Conservation (phyloP, 2,329 filamentous ascomycete species). For the Sporothrix globosa region DNA sequence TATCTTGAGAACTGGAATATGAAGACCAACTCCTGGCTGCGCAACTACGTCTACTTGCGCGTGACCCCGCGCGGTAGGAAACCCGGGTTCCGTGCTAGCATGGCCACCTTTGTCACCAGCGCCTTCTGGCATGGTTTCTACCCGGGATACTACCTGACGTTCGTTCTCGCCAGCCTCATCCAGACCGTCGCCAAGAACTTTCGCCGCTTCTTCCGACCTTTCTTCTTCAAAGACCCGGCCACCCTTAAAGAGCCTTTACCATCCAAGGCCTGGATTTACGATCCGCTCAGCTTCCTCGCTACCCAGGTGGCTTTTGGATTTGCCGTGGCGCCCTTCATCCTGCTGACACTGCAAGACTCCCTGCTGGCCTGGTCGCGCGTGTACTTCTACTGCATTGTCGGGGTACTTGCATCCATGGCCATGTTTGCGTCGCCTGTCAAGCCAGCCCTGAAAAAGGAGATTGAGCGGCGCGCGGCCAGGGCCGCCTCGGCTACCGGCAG, state of each 20-base stretch:
- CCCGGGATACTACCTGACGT: conserved; percentile 91
- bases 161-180: conserved; percentile 85
- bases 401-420: conserved; percentile 64
- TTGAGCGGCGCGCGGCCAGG: conserved; percentile 61
- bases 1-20: conserved; percentile 97
- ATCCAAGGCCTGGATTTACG: conserved; percentile 79
- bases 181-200: conserved; percentile 94
- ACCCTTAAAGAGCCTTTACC: conserved; percentile 65
- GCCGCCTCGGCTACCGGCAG: conserved; percentile 38
- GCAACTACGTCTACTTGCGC: conserved; percentile 92
- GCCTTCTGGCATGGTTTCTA: conserved; percentile 99
- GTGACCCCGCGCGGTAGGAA: conserved; percentile 96
- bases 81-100: conserved; percentile 89
- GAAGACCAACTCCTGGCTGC: conserved; percentile 95
- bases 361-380: conserved; percentile 79
- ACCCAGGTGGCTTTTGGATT: conserved; percentile 65
- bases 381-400: conserved; percentile 82
- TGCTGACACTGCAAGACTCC: conserved; percentile 73
- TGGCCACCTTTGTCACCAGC: conserved; percentile 92
- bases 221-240: conserved; percentile 86
- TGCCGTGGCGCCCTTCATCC: conserved; percentile 78
- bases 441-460: conserved; percentile 55
- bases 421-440: conserved; percentile 85
- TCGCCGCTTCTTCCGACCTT: conserved; percentile 85
- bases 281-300: conserved; percentile 50